Percentiles rank a stretch among this genome's conserved stretches.
Evolutionary conservation across 805 yeast genomes (phyloP).

Genomic region (Tetrapisispora arboricola): DNA sequence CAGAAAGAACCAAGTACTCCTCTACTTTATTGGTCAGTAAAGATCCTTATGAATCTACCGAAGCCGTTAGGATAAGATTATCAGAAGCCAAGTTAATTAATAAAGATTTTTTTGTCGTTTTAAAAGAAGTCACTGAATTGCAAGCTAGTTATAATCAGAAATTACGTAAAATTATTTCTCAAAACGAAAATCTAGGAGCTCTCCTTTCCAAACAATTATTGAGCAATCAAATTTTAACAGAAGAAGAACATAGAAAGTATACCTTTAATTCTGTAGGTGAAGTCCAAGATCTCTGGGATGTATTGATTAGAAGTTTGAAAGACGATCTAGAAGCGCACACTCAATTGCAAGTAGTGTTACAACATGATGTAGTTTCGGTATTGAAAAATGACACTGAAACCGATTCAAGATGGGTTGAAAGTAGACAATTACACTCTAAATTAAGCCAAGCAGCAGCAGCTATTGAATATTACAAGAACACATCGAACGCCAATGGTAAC

Average conservation of each 20-base stretch:
- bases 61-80: constrained; percentile 47
- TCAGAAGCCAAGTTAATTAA: constrained; percentile 46
- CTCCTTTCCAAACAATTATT: constrained; percentile 27
- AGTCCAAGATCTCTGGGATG: constrained; percentile 35
- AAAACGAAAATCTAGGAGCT: constrained; percentile 29
- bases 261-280: constrained; percentile 42
- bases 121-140: constrained; percentile 43
- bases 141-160: constrained; percentile 40
- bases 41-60: constrained; percentile 55
- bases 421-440: constrained; percentile 37
- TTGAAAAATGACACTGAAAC: constrained; percentile 43
- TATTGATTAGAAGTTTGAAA: constrained; percentile 32
- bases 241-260: constrained; percentile 38
- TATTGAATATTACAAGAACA: constrained; percentile 33
- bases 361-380: constrained; percentile 46
- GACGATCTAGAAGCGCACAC: constrained; percentile 44
- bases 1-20: constrained; percentile 32
- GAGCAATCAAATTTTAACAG: constrained; percentile 34
- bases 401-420: constrained; percentile 47
- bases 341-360: constrained; percentile 37
- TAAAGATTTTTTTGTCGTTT: constrained; percentile 51
- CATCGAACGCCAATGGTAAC: constrained; percentile 30
- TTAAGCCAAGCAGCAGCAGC: constrained; percentile 36
- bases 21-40: constrained; percentile 28
- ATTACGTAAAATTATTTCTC: constrained; percentile 31